A percentile compares a stretch with the other conserved stretches of the same genome.
Evolutionary conservation across 768 basidiomycete genomes (phyloP).

Genomic region (Mycena belliarum): DNA sequence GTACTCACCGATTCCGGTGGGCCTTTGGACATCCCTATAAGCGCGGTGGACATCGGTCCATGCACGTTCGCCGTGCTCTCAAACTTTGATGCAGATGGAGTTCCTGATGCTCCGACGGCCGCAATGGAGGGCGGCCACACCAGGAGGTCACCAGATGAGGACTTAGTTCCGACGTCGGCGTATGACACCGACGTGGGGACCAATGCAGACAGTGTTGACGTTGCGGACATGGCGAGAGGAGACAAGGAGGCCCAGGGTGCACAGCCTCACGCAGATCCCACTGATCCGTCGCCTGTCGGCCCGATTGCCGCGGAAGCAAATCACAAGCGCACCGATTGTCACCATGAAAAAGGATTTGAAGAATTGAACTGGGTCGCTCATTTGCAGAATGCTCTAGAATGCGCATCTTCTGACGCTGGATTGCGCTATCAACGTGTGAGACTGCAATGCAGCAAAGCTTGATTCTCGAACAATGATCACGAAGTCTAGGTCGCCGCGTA

Average conservation of each 20-base stretch:
- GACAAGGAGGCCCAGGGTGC: background rate
- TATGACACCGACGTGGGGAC: background rate
- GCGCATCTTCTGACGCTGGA: background rate
- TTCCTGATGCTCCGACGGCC: background rate
- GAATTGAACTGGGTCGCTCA: background rate
- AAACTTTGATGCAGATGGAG: too few relatives aligned
- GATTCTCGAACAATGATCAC: too few relatives aligned
- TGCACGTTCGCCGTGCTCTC: too few relatives aligned
- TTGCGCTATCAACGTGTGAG: background rate
- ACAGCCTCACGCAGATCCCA: background rate
- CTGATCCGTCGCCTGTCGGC: background rate
- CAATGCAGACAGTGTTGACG: too few relatives aligned
- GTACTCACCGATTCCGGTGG: background rate
- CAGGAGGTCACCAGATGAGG: too few relatives aligned
- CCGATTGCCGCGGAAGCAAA: background rate
- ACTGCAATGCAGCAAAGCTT: too few relatives aligned
- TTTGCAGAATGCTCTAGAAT: background rate
- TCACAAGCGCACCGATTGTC: background rate
- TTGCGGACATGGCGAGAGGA: too few relatives aligned
- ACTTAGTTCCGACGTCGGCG: background rate
- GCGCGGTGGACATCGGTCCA: too few relatives aligned
- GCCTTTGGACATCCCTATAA: too few relatives aligned
- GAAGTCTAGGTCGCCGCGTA: background rate
- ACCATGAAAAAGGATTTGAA: background rate
- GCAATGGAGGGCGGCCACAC: background rate